phyloP scores from a whole-genome alignment of 352 stramenopile species.

The Pythium coloratum region DNA sequence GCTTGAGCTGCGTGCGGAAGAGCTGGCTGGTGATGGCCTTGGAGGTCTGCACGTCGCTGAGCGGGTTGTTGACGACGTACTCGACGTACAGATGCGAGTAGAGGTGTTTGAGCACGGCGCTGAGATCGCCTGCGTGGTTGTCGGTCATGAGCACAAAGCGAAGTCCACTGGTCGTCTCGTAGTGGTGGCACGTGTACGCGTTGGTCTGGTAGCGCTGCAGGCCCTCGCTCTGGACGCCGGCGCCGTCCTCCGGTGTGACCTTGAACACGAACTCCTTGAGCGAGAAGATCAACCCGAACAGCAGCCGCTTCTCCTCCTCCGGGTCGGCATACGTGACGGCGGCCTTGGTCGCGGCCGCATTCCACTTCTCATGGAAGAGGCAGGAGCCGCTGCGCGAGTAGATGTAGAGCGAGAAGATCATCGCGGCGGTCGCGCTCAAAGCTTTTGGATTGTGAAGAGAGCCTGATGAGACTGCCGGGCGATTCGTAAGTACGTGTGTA shows the following conservation, averaged over 20 bases:
- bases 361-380: slow-evolving; percentile 92
- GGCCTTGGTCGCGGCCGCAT: slow-evolving; percentile 46
- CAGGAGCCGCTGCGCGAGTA: slow-evolving; percentile 89
- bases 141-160: slow-evolving; percentile 92
- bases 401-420: slow-evolving; percentile 94
- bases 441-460: too few species aligned
- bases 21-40: slow-evolving; percentile 81
- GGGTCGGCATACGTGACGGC: slow-evolving; percentile 74
- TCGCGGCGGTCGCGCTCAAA: slow-evolving; percentile 12
- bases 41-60: slow-evolving; percentile 70
- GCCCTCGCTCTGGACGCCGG: slow-evolving; percentile 36
- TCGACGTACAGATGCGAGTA: slow-evolving; percentile 91
- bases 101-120: slow-evolving; percentile 79
- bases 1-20: slow-evolving; percentile 67
- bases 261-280: slow-evolving; percentile 90
- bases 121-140: slow-evolving; percentile 83
- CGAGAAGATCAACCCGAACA: slow-evolving; percentile 92
- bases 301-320: slow-evolving; percentile 89
- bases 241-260: slow-evolving; percentile 44
- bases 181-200: slow-evolving; percentile 90
- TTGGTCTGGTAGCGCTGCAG: slow-evolving; percentile 87
- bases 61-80: slow-evolving; percentile 88
- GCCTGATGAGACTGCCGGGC: too few species aligned
- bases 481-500: background rate
- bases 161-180: slow-evolving; percentile 87